These are phyloP conservation scores for Suillus weaverae DNA, from an alignment of 768 basidiomycete species.

Conservation along the genomic window DNA sequence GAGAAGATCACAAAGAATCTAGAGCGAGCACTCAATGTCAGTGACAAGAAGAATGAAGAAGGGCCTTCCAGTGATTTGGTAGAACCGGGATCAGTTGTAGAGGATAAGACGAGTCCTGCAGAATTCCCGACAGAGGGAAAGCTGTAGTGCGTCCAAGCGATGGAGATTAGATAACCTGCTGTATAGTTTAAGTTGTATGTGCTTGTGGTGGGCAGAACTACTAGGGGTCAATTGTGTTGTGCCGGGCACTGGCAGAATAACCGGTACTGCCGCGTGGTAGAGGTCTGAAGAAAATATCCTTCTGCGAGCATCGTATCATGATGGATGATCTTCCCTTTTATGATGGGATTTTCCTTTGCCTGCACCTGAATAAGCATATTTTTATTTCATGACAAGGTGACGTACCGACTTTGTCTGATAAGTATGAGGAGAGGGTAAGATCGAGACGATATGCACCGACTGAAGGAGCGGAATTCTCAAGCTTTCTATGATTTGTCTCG, in stretches of 20 bases:
- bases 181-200: neutral
- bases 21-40: conserved; percentile 18
- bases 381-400: neutral
- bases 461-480: neutral
- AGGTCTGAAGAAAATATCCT: neutral
- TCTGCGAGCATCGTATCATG: neutral
- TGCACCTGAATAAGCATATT: too few species aligned
- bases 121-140: conserved; percentile 13
- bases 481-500: neutral
- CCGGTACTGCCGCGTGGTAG: neutral
- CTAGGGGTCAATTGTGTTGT: neutral
- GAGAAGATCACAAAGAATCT: conserved; percentile 27
- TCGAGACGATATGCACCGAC: neutral
- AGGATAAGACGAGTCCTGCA: neutral
- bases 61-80: neutral
- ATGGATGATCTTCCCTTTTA: neutral
- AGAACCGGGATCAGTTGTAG: neutral
- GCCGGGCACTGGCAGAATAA: neutral
- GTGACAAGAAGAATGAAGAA: conserved; percentile 3
- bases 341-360: neutral
- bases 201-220: neutral
- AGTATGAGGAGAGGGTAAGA: neutral
- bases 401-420: neutral
- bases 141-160: neutral
- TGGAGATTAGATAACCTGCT: neutral